Percentiles rank a stretch among this genome's conserved stretches.
Evolutionary conservation across 116 monocot genomes (phyloP).

Genomic region (Phalaenopsis hybrid): DNA sequence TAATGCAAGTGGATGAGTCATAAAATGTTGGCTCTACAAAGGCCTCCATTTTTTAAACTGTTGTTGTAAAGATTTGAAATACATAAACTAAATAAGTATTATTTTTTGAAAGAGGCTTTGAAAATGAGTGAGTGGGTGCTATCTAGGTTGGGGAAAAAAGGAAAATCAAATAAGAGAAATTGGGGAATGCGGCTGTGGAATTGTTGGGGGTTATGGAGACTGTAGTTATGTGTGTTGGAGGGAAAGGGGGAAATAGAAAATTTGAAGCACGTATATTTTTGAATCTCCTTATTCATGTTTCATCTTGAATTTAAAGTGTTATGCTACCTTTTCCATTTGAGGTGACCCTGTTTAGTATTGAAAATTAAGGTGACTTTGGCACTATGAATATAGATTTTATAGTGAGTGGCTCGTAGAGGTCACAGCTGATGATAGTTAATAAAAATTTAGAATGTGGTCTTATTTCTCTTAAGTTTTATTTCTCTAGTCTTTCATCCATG

Average conservation of each 20-base stretch:
- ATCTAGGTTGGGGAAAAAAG: background rate
- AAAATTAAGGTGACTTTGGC: background rate
- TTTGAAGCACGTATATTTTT: background rate
- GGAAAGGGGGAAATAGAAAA: background rate
- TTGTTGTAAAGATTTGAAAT: no score
- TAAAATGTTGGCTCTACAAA: background rate
- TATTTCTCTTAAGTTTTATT: no score
- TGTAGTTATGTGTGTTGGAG: background rate
- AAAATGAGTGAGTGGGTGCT: background rate
- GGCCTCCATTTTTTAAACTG: background rate
- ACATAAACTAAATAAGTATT: background rate
- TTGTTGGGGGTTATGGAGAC: background rate
- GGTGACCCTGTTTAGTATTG: no score
- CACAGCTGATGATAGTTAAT: background rate
- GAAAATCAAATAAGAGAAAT: background rate
- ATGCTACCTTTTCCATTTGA: no score
- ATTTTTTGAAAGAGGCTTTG: background rate
- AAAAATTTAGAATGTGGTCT: background rate
- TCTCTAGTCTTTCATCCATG: conserved; percentile 4
- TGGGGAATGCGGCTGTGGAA: background rate
- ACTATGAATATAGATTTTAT: background rate
- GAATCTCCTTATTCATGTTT: background rate
- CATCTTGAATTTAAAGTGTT: background rate
- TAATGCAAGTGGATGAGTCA: background rate
- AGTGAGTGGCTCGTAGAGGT: background rate